Evolutionary conservation across 768 basidiomycete genomes (phyloP), one percentile per base, ranked within the genome.

Genomic region (Panus rudis): DNA sequence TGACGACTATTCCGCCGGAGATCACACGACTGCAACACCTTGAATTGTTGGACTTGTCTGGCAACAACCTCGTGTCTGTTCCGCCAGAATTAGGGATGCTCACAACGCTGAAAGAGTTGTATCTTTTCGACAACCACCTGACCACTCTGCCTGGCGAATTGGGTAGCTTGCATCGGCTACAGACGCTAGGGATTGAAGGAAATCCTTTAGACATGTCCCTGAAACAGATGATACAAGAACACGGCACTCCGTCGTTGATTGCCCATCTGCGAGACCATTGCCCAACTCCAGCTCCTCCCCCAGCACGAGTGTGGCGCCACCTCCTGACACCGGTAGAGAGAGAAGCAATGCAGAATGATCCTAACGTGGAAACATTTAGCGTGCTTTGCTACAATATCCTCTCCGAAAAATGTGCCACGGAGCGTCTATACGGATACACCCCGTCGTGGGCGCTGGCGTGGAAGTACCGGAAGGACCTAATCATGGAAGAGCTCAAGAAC

Each of bases 391-490:
- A 91, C 73, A 99, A 99, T 64, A 92, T 98, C 49, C 78, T 99
- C 10, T 93, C 89, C 63, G 89, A 94, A 58, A 78, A 79, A 58
- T 86, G 78, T 54, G 96, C 96, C 12, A 92, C 93, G 23, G 79
- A 84, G 53, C 72, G 78, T 51, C 63, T 93, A 61, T 99, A 98
- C 60, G 92, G 91, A 1, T 99, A 99, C 63, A 98, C 96, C 0
- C 96, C 96, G 1, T 73, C 81, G 1, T 98, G 96, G 94, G 96
- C 96, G 0, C 70, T 99, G 28, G 70, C 78, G n/a, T 99, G 96
- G 96, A 79, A 84, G 34, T 97, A 92, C 58, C 78, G 96, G 47
- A 92, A 88, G 63, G 85, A 89, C 41, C 67, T 85, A 45, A 91
- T 99, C 50, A 59, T 96, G 52, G 75, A 80, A 26, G 93, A 99